A percentile compares a stretch with the other conserved stretches of the same genome.
These are phyloP conservation scores for Irineochytrium annulatum DNA, from an alignment of 192 early-diverging fungal species.

Conservation along the genomic window DNA sequence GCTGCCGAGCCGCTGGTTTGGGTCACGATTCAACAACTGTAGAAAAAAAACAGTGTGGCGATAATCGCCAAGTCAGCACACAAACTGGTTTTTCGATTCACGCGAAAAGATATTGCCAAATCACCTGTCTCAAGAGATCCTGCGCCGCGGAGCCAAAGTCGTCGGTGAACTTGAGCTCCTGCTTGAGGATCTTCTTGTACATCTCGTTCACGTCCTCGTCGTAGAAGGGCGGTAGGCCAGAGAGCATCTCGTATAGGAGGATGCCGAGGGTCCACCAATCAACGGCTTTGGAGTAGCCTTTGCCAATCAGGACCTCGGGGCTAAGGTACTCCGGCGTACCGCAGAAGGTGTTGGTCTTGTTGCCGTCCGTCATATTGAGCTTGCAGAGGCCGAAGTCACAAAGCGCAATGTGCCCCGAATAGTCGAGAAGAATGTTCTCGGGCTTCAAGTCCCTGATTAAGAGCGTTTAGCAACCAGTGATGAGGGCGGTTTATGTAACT, in stretches of 20 bases:
- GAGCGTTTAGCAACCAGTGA: not conserved
- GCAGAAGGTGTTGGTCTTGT: conserved; percentile 44
- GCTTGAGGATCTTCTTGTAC: conserved; percentile 83
- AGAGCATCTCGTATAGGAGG: conserved; percentile 84
- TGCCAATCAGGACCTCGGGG: conserved; percentile 85
- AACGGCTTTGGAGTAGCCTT: conserved; percentile 77
- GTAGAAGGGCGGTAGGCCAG: conserved; percentile 86
- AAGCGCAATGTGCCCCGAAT: conserved; percentile 88
- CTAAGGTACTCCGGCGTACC: conserved; percentile 96
- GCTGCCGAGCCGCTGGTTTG: conserved; percentile 52
- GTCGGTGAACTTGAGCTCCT: conserved; percentile 54
- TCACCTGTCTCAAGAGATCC: no score
- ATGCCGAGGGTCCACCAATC: conserved; percentile 98
- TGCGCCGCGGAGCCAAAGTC: no score
- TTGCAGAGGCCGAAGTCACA: conserved; percentile 82
- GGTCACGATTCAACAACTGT: conserved; percentile 64
- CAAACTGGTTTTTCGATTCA: no score
- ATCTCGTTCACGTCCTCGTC: conserved; percentile 82
- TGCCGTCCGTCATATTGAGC: conserved; percentile 89
- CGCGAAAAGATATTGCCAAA: no score
- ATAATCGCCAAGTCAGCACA: no score
- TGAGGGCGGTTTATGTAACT: not conserved
- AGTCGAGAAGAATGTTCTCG: conserved; percentile 57
- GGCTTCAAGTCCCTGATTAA: conserved; percentile 35
- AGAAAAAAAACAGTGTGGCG: not conserved